Evolutionary conservation across 352 stramenopile species (phyloP).

Genomic region (Peronospora tabacina): DNA sequence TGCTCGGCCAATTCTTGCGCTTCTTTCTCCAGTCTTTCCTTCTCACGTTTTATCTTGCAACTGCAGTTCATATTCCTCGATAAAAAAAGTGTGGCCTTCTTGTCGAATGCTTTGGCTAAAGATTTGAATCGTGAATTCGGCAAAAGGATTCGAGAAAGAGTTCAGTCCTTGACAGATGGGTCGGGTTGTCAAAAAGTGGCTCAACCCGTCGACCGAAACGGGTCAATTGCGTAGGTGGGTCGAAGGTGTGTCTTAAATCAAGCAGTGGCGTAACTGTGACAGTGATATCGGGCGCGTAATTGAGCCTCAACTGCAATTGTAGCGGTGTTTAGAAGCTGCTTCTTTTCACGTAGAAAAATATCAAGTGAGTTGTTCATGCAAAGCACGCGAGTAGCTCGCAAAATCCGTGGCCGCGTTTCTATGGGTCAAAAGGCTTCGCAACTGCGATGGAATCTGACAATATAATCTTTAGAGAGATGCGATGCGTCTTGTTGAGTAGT

Average conservation of each 20-base stretch:
- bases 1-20: slow-evolving; percentile 18
- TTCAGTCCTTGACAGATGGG: neutral
- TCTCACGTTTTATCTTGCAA: slow-evolving; percentile 38
- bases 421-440: slow-evolving; percentile 8
- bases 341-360: slow-evolving; percentile 26
- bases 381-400: slow-evolving; percentile 28
- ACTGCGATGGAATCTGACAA: too few species aligned
- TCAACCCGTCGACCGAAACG: slow-evolving; percentile 13
- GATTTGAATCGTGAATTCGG: too few species aligned
- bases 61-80: slow-evolving; percentile 46
- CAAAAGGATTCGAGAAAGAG: too few species aligned
- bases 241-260: neutral
- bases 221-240: slow-evolving; percentile 4
- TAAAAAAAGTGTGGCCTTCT: slow-evolving; percentile 37
- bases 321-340: slow-evolving; percentile 12
- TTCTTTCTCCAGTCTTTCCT: slow-evolving; percentile 33
- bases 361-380: slow-evolving; percentile 23
- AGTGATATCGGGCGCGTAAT: too few species aligned
- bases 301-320: neutral
- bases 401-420: slow-evolving; percentile 27
- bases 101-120: slow-evolving; percentile 1
- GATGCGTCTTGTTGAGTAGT: too few species aligned
- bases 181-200: slow-evolving; percentile 7
- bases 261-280: too few species aligned
- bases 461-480: too few species aligned